Conservation (phyloP, 768 basidiomycete species). For the Strobilomyces dryophilus region DNA sequence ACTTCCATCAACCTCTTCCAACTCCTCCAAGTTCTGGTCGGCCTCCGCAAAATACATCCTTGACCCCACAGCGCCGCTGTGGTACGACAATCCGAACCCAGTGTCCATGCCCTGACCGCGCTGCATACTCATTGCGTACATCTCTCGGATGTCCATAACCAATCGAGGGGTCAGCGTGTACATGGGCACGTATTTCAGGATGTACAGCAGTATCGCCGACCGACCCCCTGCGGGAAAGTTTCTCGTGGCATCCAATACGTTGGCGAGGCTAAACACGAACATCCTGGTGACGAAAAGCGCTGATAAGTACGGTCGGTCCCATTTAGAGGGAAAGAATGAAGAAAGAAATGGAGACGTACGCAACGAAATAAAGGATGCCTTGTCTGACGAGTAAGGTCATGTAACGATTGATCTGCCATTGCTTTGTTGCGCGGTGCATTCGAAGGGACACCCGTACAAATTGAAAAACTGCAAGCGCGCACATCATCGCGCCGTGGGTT, state of each 20-base stretch:
- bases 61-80: too few species aligned
- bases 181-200: neutral
- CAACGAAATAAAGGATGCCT: neutral
- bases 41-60: neutral
- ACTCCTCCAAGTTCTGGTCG: neutral
- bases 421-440: neutral
- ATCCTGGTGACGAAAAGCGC: neutral
- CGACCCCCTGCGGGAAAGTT: neutral
- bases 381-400: neutral
- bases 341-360: neutral
- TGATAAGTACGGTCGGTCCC: neutral
- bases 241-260: neutral
- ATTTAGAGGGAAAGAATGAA: neutral
- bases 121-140: too few species aligned
- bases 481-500: neutral
- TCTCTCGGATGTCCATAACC: neutral
- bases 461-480: neutral
- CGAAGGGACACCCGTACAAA: neutral
- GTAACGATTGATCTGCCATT: neutral
- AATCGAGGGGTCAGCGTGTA: neutral
- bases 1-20: neutral
- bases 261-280: neutral
- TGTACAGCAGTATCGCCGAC: neutral
- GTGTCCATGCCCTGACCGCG: neutral
- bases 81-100: neutral